Percentiles rank a stretch among this genome's conserved stretches.
These are phyloP conservation scores for Talaromyces adpressus DNA, from an alignment of 495 filamentous ascomycete species.

Conservation along the genomic window DNA sequence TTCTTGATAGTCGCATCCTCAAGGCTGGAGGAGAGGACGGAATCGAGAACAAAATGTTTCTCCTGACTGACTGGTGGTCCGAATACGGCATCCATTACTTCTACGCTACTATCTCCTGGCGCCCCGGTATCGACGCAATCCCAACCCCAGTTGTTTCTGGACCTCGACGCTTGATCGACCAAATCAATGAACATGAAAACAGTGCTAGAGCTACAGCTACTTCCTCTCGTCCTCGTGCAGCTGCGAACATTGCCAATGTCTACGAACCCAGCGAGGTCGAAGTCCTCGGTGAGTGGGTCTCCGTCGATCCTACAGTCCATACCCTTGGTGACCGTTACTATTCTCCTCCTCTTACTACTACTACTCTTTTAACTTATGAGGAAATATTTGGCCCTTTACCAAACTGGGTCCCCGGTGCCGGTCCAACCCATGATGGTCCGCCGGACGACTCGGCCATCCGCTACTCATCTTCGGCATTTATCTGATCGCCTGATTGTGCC, in stretches of 20 bases:
- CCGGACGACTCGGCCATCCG: neutral
- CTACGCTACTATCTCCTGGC: conserved; percentile 30
- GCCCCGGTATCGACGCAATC: neutral
- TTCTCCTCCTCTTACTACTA: neutral
- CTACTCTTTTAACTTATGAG: neutral
- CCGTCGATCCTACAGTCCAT: conserved; percentile 12
- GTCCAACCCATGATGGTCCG: neutral
- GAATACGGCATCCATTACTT: conserved; percentile 22
- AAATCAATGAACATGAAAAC: neutral
- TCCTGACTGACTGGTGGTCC: conserved; percentile 25
- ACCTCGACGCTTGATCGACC: neutral
- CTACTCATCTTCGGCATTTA: conserved; percentile 2
- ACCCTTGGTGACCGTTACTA: conserved; percentile 3
- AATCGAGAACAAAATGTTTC: conserved; percentile 17
- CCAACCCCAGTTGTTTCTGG: neutral
- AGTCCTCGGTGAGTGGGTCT: conserved; percentile 20
- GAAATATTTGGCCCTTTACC: neutral
- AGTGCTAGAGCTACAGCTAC: neutral
- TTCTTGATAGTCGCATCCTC: conserved; percentile 24
- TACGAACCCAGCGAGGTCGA: conserved; percentile 13
- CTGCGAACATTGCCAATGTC: neutral
- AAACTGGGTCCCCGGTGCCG: too few species aligned
- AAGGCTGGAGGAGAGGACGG: conserved; percentile 4
- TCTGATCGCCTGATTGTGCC: neutral
- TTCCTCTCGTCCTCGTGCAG: neutral